A percentile compares a stretch with the other conserved stretches of the same genome.
These are phyloP conservation scores for Colletotrichum tropicicola DNA, from an alignment of 2,329 filamentous ascomycete genomes.

Conservation along the genomic window DNA sequence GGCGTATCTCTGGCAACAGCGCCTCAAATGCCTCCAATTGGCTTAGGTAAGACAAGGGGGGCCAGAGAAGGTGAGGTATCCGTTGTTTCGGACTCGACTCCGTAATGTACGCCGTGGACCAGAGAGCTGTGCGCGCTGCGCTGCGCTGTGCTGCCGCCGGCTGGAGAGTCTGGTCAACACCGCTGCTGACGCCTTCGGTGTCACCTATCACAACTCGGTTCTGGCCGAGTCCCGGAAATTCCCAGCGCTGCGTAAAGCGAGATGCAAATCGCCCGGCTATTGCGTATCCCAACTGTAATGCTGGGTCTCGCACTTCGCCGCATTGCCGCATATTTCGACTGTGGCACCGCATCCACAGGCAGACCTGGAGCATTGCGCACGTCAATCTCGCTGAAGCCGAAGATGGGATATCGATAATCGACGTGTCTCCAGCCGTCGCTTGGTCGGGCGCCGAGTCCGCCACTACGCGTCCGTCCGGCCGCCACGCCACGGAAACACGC, in stretches of 20 bases:
- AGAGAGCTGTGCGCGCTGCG: too few relatives aligned
- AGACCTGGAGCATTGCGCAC: background rate
- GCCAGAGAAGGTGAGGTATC: too few relatives aligned
- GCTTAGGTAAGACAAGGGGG: too few relatives aligned
- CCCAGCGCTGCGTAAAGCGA: background rate
- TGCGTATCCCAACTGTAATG: too few relatives aligned
- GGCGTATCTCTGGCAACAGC: too few relatives aligned
- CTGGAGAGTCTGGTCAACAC: background rate
- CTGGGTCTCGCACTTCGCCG: too few relatives aligned
- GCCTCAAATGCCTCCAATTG: background rate
- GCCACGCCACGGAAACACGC: background rate
- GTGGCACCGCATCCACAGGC: background rate
- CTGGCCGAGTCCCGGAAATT: conserved; percentile 6
- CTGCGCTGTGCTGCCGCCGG: too few relatives aligned
- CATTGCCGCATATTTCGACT: background rate
- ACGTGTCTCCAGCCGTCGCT: too few relatives aligned
- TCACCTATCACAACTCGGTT: conserved; percentile 15
- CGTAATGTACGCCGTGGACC: too few relatives aligned
- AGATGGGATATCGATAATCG: too few relatives aligned
- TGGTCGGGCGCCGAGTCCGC: background rate
- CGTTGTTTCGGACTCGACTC: conserved; percentile 9
- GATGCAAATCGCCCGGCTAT: too few relatives aligned
- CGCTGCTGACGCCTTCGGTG: background rate
- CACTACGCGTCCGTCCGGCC: background rate
- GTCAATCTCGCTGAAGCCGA: conserved; percentile 1